Percentiles rank a stretch among this genome's conserved stretches.
These are phyloP conservation scores for Vigna unguiculata DNA, from an alignment of 306 rosid genomes.

Conservation along the genomic window DNA sequence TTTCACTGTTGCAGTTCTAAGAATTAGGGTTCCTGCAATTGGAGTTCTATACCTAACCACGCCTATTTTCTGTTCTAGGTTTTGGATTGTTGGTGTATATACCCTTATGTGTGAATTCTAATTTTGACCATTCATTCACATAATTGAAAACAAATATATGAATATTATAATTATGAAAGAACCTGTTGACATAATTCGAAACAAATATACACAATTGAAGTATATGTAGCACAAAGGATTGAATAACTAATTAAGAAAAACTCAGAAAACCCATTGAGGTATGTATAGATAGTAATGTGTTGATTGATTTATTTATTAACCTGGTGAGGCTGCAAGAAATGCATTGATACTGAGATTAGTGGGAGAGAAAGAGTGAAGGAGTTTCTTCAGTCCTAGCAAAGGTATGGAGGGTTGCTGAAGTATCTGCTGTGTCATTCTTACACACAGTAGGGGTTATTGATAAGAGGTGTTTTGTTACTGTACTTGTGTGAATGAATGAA, in stretches of 20 bases:
- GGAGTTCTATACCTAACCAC: not conserved
- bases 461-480: constrained; percentile 14
- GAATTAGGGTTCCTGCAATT: constrained; percentile 37
- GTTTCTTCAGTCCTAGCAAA: constrained; percentile 56
- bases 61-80: not conserved
- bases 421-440: constrained; percentile 47
- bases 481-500: constrained; percentile 48
- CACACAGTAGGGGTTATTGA: not conserved
- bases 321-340: too few species aligned
- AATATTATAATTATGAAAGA: too few species aligned
- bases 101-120: not conserved
- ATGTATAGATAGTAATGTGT: too few species aligned
- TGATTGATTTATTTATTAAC: too few species aligned
- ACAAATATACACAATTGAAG: too few species aligned
- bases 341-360: too few species aligned
- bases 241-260: too few species aligned
- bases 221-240: too few species aligned
- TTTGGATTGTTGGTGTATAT: not conserved
- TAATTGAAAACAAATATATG: too few species aligned
- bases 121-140: not conserved
- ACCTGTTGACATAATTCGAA: too few species aligned
- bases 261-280: too few species aligned
- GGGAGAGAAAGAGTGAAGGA: constrained; percentile 42
- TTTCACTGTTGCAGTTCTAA: not conserved
- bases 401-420: constrained; percentile 45